A percentile compares a stretch with the other conserved stretches of the same genome.
phyloP scores from a whole-genome alignment of 352 stramenopile genomes.

The Paralagenidium karlingii region DNA sequence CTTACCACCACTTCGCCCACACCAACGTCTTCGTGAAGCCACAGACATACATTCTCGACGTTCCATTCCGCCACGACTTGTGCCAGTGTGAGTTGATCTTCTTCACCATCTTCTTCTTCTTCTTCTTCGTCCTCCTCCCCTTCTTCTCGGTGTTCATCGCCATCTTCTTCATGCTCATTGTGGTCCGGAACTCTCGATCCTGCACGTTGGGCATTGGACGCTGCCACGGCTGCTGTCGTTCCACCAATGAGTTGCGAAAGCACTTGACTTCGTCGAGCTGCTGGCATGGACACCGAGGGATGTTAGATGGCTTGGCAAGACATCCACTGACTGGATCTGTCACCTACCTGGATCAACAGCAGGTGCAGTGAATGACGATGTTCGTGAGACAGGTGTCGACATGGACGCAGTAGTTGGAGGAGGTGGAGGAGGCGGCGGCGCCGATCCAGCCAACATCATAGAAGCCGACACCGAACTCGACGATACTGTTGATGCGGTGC shows the following conservation, averaged over 20 bases:
- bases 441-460: too few relatives aligned
- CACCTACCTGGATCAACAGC: too few relatives aligned
- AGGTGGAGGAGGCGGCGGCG: not conserved
- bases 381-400: not conserved
- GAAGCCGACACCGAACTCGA: too few relatives aligned
- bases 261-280: constrained; percentile 27
- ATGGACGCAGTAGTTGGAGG: not conserved
- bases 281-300: constrained; percentile 13
- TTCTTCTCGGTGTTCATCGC: constrained; percentile 23
- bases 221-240: not conserved
- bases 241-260: constrained; percentile 41
- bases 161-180: constrained; percentile 10
- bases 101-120: constrained; percentile 30
- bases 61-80: constrained; percentile 72
- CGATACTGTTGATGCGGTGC: too few relatives aligned
- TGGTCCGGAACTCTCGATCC: constrained; percentile 5
- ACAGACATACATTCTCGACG: constrained; percentile 72
- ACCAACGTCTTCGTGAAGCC: constrained; percentile 64
- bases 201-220: constrained; percentile 1
- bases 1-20: constrained; percentile 57
- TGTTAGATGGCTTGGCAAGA: constrained; percentile 6
- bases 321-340: not conserved
- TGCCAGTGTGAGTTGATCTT: constrained; percentile 42
- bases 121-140: constrained; percentile 23
- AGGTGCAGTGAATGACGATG: not conserved